Evolutionary conservation across 257 asterid species (phyloP), one percentile per base, ranked within the genome.

Genomic region (Solanum acaule): DNA sequence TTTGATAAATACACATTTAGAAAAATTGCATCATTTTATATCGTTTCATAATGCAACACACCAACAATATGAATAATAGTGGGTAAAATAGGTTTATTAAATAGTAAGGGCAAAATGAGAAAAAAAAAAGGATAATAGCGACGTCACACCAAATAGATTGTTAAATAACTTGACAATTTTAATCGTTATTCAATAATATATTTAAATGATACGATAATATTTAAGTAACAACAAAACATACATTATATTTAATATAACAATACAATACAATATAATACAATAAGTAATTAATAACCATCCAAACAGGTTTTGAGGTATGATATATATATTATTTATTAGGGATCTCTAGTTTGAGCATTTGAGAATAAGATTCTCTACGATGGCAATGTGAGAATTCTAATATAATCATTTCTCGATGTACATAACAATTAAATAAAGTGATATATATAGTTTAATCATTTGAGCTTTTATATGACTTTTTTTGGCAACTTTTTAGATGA

Each of bases 121-220:
- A 8, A 27, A 27, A 13, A 27, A 0, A 65, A 0, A 1, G 18
- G 11, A 13, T 27, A 27, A 6, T 1, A 0, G 2, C 4, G 5
- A 1, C 0, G 4, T 14, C 22, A 14, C 35, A 68, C 37, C 5
- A 27, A 3, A 2, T 2, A 4, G 2, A 1, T 13, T 27, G 5
- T 27, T 68, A 52, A 27, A 13, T 68, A n/a, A 27, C 35, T 3
- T 68, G 37, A 14, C 5, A 6, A 14, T 68, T 27, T 29, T 68
- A 4, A 13, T 23, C 8, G 15, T n/a, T 63, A 23, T n/a, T 23
- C 71, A 27, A 25, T 1, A 2, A 67, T 3, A 68, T 0, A 68
- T 29, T 68, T 13, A 68, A 27, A 68, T 14, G 3, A 13, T 29
- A 6, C 6, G 31, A 68, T 14, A 68, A 7, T 3, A 29, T 27